phyloP scores from a whole-genome alignment of 306 rosid species.

The Castanea sativa region DNA sequence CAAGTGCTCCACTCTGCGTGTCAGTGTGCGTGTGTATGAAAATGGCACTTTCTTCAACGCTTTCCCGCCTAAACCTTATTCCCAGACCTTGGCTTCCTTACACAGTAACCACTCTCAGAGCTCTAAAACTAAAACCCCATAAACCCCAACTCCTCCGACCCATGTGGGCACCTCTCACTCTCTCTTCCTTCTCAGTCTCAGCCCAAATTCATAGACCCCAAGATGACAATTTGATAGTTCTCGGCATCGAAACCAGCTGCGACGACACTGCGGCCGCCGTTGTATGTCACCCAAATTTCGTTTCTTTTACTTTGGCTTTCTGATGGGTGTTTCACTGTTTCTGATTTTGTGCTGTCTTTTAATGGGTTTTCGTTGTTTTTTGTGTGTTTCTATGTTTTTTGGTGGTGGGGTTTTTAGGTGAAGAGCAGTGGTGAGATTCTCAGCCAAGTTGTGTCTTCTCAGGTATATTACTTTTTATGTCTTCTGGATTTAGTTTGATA shows the following conservation, averaged over 20 bases:
- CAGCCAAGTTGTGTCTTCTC: slow-evolving; percentile 90
- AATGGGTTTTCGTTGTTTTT: slow-evolving; percentile 1
- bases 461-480: slow-evolving; percentile 40
- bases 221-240: slow-evolving; percentile 46
- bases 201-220: slow-evolving; percentile 28
- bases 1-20: background rate
- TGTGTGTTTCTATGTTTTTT: slow-evolving; percentile 4
- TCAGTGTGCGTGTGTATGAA: background rate
- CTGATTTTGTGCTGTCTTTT: background rate
- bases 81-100: slow-evolving; percentile 45
- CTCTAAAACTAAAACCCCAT: slow-evolving; percentile 32
- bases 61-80: slow-evolving; percentile 68
- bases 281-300: slow-evolving; percentile 35
- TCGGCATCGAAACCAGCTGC: slow-evolving; percentile 97
- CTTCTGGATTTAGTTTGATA: background rate
- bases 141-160: slow-evolving; percentile 18
- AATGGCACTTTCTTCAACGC: slow-evolving; percentile 52
- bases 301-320: background rate
- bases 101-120: slow-evolving; percentile 13
- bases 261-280: slow-evolving; percentile 97
- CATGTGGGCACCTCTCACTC: slow-evolving; percentile 12
- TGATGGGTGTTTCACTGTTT: background rate
- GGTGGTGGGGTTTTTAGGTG: slow-evolving; percentile 42
- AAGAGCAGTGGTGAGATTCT: slow-evolving; percentile 82
- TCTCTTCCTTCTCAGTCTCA: slow-evolving; percentile 1